A percentile compares a stretch with the other conserved stretches of the same genome.
These are phyloP conservation scores for Colletotrichum coccodes DNA, from an alignment of 2,329 filamentous ascomycete species.

Conservation along the genomic window DNA sequence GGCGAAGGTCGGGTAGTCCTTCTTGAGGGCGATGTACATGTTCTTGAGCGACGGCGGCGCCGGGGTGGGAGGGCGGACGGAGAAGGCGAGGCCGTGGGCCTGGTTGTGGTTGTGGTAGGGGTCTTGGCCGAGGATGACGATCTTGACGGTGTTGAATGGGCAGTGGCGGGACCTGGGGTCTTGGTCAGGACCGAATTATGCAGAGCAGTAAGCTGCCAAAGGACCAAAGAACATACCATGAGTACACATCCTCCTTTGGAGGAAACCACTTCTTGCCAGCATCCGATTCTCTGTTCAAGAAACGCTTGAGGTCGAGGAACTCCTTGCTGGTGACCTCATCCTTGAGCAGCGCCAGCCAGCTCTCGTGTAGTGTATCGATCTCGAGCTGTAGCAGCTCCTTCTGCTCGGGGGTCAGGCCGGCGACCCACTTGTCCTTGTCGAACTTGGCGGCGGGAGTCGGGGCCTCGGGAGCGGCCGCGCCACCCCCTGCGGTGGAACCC, in stretches of 20 bases:
- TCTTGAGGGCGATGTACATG: constrained; percentile 89
- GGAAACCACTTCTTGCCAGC: constrained; percentile 86
- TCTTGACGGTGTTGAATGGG: constrained; percentile 87
- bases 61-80: constrained; percentile 86
- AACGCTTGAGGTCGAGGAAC: constrained; percentile 89
- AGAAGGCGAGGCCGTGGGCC: constrained; percentile 96
- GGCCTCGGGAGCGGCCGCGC: constrained; percentile 38
- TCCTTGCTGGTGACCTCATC: constrained; percentile 83
- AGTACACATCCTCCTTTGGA: constrained; percentile 89
- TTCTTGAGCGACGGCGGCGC: constrained; percentile 92
- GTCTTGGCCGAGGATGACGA: constrained; percentile 94
- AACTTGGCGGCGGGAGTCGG: constrained; percentile 66
- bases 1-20: constrained; percentile 85
- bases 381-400: constrained; percentile 85
- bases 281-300: constrained; percentile 81
- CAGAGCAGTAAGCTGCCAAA: not conserved
- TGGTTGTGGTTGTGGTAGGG: constrained; percentile 97
- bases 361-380: constrained; percentile 90
- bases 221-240: constrained; percentile 74
- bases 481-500: constrained; percentile 13
- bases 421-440: constrained; percentile 92
- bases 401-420: constrained; percentile 81
- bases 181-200: constrained; percentile 32
- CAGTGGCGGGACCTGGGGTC: constrained; percentile 90
- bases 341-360: constrained; percentile 90